These are phyloP conservation scores for Sechiopsis laciniata DNA, from an alignment of 306 rosid species.

Conservation along the genomic window DNA sequence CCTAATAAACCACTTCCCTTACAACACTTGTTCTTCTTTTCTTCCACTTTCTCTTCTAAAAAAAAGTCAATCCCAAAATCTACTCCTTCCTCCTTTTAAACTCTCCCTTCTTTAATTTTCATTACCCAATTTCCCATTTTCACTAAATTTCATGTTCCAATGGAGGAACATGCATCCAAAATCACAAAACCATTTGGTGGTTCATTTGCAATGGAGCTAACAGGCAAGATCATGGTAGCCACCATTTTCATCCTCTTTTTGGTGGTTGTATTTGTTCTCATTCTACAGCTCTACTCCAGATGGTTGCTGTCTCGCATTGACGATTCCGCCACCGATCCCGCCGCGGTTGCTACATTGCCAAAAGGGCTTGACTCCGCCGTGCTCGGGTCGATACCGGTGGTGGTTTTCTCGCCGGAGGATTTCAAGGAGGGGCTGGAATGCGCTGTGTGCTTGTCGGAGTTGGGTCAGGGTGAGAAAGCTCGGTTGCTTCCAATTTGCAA, in stretches of 20 bases:
- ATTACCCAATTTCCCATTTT: neutral
- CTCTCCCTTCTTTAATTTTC: neutral
- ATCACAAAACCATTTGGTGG: neutral
- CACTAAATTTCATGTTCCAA: neutral
- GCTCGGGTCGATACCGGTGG: conserved; percentile 55
- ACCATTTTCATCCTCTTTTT: conserved; percentile 62
- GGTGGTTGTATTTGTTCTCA: conserved; percentile 54
- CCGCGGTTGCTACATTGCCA: conserved; percentile 25
- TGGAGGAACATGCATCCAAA: conserved; percentile 30
- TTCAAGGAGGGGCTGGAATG: conserved; percentile 89
- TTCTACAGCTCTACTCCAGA: conserved; percentile 71
- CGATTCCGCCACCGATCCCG: conserved; percentile 12
- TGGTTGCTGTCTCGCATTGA: conserved; percentile 54
- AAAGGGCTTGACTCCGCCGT: conserved; percentile 62
- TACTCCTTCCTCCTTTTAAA: neutral
- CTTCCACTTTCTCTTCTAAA: neutral
- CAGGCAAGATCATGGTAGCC: conserved; percentile 66
- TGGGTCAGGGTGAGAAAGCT: conserved; percentile 56
- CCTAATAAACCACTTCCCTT: neutral
- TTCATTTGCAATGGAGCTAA: conserved; percentile 35
- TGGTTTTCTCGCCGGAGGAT: conserved; percentile 42
- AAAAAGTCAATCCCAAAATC: neutral
- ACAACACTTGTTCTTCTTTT: neutral
- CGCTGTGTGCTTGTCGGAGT: conserved; percentile 76
- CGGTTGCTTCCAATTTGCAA: conserved; percentile 73